Base-by-base conservation (phyloP, 345 rosid genomes). In the Boechera retrofracta region DNA sequence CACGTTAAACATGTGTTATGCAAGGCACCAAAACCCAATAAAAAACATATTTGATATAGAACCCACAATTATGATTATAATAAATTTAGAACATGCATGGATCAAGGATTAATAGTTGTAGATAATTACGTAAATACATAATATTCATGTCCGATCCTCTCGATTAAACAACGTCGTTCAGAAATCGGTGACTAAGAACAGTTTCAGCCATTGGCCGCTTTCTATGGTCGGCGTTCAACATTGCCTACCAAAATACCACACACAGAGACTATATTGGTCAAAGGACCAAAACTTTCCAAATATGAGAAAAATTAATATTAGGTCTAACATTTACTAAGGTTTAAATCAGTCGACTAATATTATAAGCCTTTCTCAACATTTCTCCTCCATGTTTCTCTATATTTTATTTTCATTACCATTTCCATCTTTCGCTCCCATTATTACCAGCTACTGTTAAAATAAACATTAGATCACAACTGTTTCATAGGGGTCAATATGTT, bases 171-270 rank as follows among this genome's bases (percentile, higher is more conserved):
- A 81, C 73, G 41, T 79, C 81, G 6, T 75, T 86, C 80, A 90
- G 41, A 84, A 94, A 94, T 18, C 83, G 88, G 75, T 94, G 98
- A 70, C 72, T 86, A 21, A 87, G 82, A 42, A 90, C 87, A 71
- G 97, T 89, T 75, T 91, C 88, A 42, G 97, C 97, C 64, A 72
- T 77, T 52, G 98, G 97, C 9, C 98, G 86, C 48, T 94, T 89
- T 33, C 87, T 81, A 53, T 83, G 88, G 77, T 94, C 92, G 0
- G 91, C 87, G 81, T 84, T 83, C 81, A 94, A 80, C 98, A 94
- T 92, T 58, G 89, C 91, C 98, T 94, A 71, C 86, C 82, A 70
- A 41, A 65, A 45, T 10, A 59, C 33, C 24, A 32, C 18, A 77
- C 54, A 51, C 5, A 16, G 16, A 32, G 11, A 66, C 56, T n/a